Evolutionary conservation across 208 protist species (phyloP), one percentile per base, ranked within the genome.

Genomic region (Phytomonas sp.): DNA sequence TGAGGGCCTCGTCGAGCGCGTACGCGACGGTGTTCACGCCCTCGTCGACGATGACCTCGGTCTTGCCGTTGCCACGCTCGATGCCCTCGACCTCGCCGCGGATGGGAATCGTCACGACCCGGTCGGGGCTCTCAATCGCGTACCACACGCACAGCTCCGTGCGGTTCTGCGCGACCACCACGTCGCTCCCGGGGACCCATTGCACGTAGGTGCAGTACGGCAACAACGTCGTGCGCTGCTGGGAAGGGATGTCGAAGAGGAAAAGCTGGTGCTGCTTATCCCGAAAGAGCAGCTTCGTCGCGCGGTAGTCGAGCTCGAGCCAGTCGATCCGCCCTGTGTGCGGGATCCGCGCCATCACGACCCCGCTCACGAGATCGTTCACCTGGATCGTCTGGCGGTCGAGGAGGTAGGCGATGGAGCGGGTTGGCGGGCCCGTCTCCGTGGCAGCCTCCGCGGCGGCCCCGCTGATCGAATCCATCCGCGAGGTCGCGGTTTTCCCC

Each of bases 61-160:
- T 99, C 71, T 94, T 94, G 46, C 91, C 97, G 51, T 93, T 85
- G 62, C 86, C 76, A 23, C 97, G 85, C 77, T 98, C 95, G 70
- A 99, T 99, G 67, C 97, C 93, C 64, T 98, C 89, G 15, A 99
- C 96, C 75, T 99, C 98, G 46, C 97, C 98, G 62, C 97, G 98
- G 70, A 99, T 98, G 4, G 93, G 91, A 32, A 98, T 88, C 28
- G 97, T 92, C 7, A 94, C 96, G 37, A 99, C 92, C 32, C 89
- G 80, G 32, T 99, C 98, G 17, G 97, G 95, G 11, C 78, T 69
- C 67, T 98, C 92, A 70, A 99, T 97, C 79, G 76, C 94, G 80
- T 99, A 99, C 98, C 98, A 99, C 62, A 99, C 97, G 76, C 96
- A 98, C 31, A 99, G 85, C 80, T 98, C 97, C 51, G 85, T 75